A percentile compares a stretch with the other conserved stretches of the same genome.
phyloP scores from a whole-genome alignment of 306 rosid genomes.

The Cicer bijugum region DNA sequence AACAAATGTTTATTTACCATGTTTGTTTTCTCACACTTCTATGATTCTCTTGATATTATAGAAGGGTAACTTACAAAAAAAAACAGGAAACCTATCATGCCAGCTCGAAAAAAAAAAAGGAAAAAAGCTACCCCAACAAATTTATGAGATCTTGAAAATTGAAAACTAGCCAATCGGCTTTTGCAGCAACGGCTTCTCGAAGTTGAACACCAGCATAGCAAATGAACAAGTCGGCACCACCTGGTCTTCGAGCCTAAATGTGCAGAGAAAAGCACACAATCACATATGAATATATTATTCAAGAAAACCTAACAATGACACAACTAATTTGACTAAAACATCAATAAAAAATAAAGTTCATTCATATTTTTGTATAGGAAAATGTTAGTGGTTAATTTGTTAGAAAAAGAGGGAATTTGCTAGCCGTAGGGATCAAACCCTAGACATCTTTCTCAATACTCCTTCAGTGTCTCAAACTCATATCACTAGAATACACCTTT shows the following conservation, averaged over 20 bases:
- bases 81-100: background rate
- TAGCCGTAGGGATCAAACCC: too few relatives aligned
- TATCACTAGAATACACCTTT: too few relatives aligned
- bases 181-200: conserved; percentile 79
- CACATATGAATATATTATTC: background rate
- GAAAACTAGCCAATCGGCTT: conserved; percentile 90
- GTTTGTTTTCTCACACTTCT: background rate
- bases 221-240: conserved; percentile 87
- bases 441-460: too few relatives aligned
- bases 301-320: conserved; percentile 7
- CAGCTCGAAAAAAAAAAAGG: background rate
- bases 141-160: conserved; percentile 62
- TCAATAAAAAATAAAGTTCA: conserved; percentile 2
- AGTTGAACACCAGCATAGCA: conserved; percentile 90
- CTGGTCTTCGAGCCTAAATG: conserved; percentile 80
- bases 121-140: conserved; percentile 44
- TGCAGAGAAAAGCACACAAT: conserved; percentile 4
- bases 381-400: too few relatives aligned
- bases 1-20: background rate
- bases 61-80: background rate
- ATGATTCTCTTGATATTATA: conserved; percentile 24
- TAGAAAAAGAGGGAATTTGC: too few relatives aligned
- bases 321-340: conserved; percentile 3
- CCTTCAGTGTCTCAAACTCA: too few relatives aligned
- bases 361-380: background rate